A percentile compares a stretch with the other conserved stretches of the same genome.
These are phyloP conservation scores for Boletus subcaerulescens DNA, from an alignment of 768 basidiomycete species.

Conservation along the genomic window DNA sequence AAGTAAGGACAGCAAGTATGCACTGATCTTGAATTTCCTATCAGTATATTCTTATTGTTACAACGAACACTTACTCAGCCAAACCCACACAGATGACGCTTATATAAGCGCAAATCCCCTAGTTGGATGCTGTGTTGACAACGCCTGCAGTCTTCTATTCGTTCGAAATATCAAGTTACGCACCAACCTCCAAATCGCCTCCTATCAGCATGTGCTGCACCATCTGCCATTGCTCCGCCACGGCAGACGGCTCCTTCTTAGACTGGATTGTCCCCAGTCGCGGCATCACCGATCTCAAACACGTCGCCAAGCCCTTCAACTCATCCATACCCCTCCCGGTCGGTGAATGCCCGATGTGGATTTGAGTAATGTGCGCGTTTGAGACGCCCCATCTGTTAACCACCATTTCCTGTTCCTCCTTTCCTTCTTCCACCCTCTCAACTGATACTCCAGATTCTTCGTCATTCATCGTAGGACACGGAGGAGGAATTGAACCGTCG, in stretches of 20 bases:
- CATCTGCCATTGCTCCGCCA: too few relatives aligned
- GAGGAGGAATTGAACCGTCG: conserved; percentile 11
- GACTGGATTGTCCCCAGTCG: neutral
- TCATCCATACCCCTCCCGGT: neutral
- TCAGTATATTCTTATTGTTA: too few relatives aligned
- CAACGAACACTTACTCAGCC: too few relatives aligned
- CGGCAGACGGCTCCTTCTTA: neutral
- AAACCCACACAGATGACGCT: too few relatives aligned
- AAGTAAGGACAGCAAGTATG: too few relatives aligned
- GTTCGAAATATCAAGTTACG: neutral
- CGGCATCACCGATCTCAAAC: conserved; percentile 14
- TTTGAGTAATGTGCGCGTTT: conserved; percentile 6
- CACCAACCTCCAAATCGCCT: too few relatives aligned
- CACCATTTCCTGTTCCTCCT: neutral
- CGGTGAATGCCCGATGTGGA: conserved; percentile 15
- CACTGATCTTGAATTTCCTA: too few relatives aligned
- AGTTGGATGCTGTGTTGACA: too few relatives aligned
- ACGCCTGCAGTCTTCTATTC: too few relatives aligned
- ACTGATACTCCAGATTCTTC: too few relatives aligned
- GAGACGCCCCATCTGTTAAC: neutral
- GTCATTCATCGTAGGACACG: neutral
- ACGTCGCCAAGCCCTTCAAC: neutral
- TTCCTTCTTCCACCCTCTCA: neutral
- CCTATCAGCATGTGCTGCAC: too few relatives aligned
- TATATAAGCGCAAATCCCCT: too few relatives aligned